Base-by-base conservation (phyloP, 805 yeast species). In the Candida hispaniensis region DNA sequence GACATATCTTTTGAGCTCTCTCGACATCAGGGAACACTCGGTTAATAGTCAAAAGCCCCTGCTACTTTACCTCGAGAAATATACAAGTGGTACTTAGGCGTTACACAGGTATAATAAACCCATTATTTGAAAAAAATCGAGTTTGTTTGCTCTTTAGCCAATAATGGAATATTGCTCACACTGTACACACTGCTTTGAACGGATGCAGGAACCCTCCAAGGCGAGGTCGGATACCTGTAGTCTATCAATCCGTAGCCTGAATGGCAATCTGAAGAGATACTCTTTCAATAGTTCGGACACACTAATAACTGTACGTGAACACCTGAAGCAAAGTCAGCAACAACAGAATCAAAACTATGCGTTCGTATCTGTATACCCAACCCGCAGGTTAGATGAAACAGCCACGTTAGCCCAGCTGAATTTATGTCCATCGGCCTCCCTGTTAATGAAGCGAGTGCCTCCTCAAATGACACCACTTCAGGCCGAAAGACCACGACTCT, bases 291-390 rank as follows among this genome's bases (percentile, higher is more conserved):
- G 36, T 18, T 3, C 17, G 14, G 22, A 16, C 6, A 32, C 36
- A 28, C 36, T 32, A 27, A 27, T 23, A 28, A 28, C 23, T 18
- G 36, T 32, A 14, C 27, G 36, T 4, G 24, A 32, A n/a, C 28
- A 32, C 28, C 36, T 32, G 12, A 32, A 32, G 6, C 17, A 23
- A 14, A 32, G 24, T n/a, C 23, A 27, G 3, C 28, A 16, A 28
- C 36, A 17, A 18, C 36, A 23, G 18, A 32, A 32, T 28, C 36
- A 32, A 23, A 32, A 32, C 28, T 32, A 32, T 18, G 36, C 36
- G 23, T 32, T 32, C 24, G 36, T 32, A 18, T 32, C 36, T n/a
- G 28, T 32, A 2, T 32, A 23, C 14, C 36, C 36, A 17, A 32
- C 36, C 17, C 22, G 36, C 7, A 32, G 24, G 9, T 28, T 32